Percentiles rank a stretch among this genome's conserved stretches.
Conservation (phyloP, 2,329 filamentous ascomycete species). For the Colletotrichum sp. region DNA sequence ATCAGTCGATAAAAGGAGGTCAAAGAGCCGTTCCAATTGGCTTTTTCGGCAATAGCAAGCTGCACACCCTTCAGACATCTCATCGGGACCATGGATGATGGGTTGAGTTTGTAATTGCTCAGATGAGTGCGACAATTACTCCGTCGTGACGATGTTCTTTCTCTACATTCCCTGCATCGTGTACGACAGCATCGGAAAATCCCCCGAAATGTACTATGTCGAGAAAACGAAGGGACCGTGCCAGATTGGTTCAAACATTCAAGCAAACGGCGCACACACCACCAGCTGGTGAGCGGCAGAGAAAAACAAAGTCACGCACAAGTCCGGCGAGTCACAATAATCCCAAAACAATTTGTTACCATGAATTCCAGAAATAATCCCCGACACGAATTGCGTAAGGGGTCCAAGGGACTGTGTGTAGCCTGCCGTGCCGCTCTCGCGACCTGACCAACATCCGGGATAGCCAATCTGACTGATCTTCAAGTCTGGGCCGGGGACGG, state of each 20-base stretch:
- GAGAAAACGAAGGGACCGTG: background rate
- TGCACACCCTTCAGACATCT: background rate
- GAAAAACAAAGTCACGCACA: background rate
- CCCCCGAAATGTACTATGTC: background rate
- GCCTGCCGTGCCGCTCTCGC: background rate
- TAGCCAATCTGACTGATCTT: constrained; percentile 15
- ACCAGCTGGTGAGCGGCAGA: background rate
- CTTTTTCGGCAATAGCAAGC: background rate
- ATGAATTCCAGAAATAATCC: background rate
- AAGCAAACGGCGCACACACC: background rate
- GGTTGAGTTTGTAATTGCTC: background rate
- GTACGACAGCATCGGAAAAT: background rate
- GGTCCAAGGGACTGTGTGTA: background rate
- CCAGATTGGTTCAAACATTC: background rate
- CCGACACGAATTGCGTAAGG: background rate
- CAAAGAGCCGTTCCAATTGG: background rate
- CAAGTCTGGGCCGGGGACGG: background rate
- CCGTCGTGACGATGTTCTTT: background rate
- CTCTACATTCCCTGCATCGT: background rate
- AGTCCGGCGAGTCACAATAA: background rate
- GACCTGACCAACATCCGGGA: background rate
- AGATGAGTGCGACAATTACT: background rate
- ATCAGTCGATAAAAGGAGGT: background rate
- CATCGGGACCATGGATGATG: background rate
- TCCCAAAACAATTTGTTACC: background rate